Evolutionary conservation across 2,329 filamentous ascomycete species (phyloP).

Genomic region (Metarhizium robertsii): DNA sequence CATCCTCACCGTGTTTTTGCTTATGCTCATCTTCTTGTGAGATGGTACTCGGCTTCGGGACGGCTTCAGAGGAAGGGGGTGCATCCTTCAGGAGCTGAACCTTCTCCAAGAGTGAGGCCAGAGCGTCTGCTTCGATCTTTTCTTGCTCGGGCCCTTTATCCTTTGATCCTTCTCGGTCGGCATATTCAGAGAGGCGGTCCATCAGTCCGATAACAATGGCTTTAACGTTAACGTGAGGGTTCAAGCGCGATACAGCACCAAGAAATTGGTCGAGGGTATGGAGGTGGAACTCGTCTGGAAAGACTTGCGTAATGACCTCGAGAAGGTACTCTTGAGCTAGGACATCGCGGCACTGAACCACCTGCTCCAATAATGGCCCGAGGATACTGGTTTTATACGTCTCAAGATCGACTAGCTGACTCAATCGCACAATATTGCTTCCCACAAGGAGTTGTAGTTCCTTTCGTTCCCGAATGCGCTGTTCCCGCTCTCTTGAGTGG

Average conservation of each 20-base stretch:
- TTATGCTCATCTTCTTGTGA: constrained; percentile 20
- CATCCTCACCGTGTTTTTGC: constrained; percentile 23
- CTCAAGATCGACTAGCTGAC: constrained; percentile 90
- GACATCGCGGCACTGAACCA: constrained; percentile 95
- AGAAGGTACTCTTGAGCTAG: constrained; percentile 94
- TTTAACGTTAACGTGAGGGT: constrained; percentile 96
- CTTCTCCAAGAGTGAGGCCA: constrained; percentile 68
- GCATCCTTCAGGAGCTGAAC: constrained; percentile 57
- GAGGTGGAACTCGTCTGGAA: constrained; percentile 96
- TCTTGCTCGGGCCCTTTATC: constrained; percentile 62
- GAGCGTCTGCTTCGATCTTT: constrained; percentile 76
- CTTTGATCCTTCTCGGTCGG: constrained; percentile 73
- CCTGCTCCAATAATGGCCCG: constrained; percentile 83
- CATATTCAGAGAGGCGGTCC: constrained; percentile 91
- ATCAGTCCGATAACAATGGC: constrained; percentile 96
- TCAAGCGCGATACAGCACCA: constrained; percentile 82
- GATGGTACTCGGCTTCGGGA: constrained; percentile 21
- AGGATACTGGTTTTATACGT: constrained; percentile 88
- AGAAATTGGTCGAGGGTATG: constrained; percentile 94
- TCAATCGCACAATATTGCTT: constrained; percentile 90
- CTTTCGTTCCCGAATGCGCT: constrained; percentile 86
- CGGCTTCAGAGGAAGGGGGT: constrained; percentile 8
- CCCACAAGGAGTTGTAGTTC: constrained; percentile 93
- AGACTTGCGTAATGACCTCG: constrained; percentile 97
- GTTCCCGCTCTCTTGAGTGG: constrained; percentile 87